Base-by-base conservation (phyloP, 2,329 filamentous ascomycete genomes). In the Xylaria sp. region DNA sequence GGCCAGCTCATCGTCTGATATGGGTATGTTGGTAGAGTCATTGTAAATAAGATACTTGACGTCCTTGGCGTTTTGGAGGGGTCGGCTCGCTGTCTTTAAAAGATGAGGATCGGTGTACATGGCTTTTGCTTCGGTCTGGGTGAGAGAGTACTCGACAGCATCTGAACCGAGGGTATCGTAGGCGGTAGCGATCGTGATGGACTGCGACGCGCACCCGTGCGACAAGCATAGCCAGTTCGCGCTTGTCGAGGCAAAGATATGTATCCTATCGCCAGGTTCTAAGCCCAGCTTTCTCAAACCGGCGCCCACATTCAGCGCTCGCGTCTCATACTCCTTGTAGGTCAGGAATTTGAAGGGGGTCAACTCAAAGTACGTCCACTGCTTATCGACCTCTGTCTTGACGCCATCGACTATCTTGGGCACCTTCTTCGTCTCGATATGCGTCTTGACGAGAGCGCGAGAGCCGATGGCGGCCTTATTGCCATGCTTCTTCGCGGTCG, bases 81-180 rank as follows among this genome's bases (percentile, higher is more conserved):
- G 85, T 1, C 81, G 81, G 41, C 81, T 77, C 53, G 89, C 85
- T 5, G 89, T 87, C 77, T 87, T 86, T 69, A 91, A 82, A 58
- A 97, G 89, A 74, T 92, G 89, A 9, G 94, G 91, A 78, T 97
- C 94, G 70, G 93, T 87, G 81, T 94, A 97, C 84, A 97, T 95
- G 79, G 91, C 90, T 75, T 89, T 89, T 60, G 93, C 91, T 70
- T 89, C 85, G 61, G 93, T 96, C 81, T 97, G 92, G 25, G 90
- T 85, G 71, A 97, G 87, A 3, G 94, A 97, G 83, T 97, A 94
- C 82, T 91, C 89, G 70, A 97, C 87, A 55, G 94, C 94, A 70
- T 90, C 89, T 75, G 93, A 88, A 62, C 94, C 94, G 52, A 97
- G 90, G 34, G 94, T 97, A 80, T 97, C 94, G 81, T 97, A 97